Evolutionary conservation across 108 stramenopile genomes (phyloP).

Genomic region (Stephanodiscus triporus): DNA sequence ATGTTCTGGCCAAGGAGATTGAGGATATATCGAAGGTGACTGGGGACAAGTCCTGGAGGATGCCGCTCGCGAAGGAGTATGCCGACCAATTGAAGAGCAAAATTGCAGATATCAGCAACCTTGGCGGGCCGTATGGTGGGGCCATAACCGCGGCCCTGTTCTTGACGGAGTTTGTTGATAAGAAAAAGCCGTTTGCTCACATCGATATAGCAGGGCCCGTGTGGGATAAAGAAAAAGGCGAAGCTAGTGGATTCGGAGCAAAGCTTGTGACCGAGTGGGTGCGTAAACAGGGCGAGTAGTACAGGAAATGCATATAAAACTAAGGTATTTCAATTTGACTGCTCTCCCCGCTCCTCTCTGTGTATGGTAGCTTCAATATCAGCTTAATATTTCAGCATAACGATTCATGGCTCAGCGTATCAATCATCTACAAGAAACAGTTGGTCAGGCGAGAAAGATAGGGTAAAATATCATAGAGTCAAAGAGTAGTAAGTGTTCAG

Average conservation of each 20-base stretch:
- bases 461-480: no score
- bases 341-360: not conserved
- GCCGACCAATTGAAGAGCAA: constrained; percentile 83
- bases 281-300: constrained; percentile 57
- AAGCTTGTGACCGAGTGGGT: constrained; percentile 91
- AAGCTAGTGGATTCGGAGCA: constrained; percentile 95
- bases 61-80: constrained; percentile 85
- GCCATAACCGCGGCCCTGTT: constrained; percentile 90
- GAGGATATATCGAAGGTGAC: constrained; percentile 75
- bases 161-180: constrained; percentile 87
- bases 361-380: no score
- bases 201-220: constrained; percentile 94
- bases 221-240: constrained; percentile 87
- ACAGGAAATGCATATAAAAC: not conserved
- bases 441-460: no score
- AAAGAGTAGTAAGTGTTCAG: no score
- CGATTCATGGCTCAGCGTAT: no score
- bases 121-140: constrained; percentile 81
- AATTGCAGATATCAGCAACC: constrained; percentile 87
- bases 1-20: constrained; percentile 84
- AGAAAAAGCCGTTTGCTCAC: constrained; percentile 89
- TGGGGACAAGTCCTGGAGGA: constrained; percentile 92
- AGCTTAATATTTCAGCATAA: no score
- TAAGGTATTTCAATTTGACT: no score
- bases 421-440: no score